Conservation (phyloP, 352 stramenopile species). For the Phytophthora megakarya region DNA sequence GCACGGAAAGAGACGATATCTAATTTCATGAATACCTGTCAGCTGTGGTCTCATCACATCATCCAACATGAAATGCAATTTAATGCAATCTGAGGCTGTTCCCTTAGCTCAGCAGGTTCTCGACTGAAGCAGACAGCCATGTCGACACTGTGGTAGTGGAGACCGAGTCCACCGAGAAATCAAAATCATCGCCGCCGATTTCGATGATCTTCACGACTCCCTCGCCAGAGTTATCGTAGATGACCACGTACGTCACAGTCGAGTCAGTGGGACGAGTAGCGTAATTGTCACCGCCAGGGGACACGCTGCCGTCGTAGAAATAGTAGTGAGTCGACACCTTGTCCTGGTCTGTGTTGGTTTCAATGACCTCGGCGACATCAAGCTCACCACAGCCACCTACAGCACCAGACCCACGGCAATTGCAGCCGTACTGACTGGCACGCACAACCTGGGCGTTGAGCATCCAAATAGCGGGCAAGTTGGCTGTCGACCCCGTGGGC, state of each 20-base stretch:
- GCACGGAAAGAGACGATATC: not conserved
- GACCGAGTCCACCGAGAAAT: conserved; percentile 43
- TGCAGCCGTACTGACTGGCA: conserved; percentile 76
- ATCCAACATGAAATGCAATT: not conserved
- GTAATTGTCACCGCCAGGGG: conserved; percentile 55
- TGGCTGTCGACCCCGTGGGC: conserved; percentile 43
- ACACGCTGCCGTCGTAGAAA: conserved; percentile 65
- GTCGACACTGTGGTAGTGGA: conserved; percentile 36
- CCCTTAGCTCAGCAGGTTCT: conserved; percentile 45
- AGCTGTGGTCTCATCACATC: not conserved
- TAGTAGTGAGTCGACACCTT: conserved; percentile 80
- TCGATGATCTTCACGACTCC: conserved; percentile 58
- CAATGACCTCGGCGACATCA: conserved; percentile 78
- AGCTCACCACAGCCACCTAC: conserved; percentile 74
- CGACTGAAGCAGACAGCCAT: conserved; percentile 44
- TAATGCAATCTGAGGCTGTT: not conserved
- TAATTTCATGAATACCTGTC: too few species aligned
- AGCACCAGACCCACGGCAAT: conserved; percentile 51
- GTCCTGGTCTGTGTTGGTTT: conserved; percentile 56
- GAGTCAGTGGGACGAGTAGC: conserved; percentile 37
- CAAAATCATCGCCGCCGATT: conserved; percentile 49
- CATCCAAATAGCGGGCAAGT: conserved; percentile 81
- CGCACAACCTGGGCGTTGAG: conserved; percentile 76
- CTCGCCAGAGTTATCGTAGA: conserved; percentile 50
- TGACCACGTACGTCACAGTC: conserved; percentile 56